A percentile compares a stretch with the other conserved stretches of the same genome.
Evolutionary conservation across 306 rosid genomes (phyloP).

Genomic region (Quillaja saponaria): DNA sequence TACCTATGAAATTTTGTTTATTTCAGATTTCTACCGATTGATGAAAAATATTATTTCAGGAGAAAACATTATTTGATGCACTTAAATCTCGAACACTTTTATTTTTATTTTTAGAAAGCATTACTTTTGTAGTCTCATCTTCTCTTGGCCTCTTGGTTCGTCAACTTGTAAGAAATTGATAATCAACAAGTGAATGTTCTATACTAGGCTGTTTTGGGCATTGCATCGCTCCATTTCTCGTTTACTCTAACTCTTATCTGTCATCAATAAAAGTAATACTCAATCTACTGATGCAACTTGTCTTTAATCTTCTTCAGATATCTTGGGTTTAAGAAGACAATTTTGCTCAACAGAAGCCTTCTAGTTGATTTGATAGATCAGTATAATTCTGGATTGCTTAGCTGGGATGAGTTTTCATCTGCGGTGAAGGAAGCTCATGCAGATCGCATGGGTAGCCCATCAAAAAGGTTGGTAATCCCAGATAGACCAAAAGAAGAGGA

Average conservation of each 20-base stretch:
- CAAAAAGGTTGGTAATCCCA: slow-evolving; percentile 61
- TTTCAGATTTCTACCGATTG: neutral
- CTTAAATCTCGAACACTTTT: neutral
- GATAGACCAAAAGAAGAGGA: slow-evolving; percentile 97
- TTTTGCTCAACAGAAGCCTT: slow-evolving; percentile 75
- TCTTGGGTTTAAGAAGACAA: slow-evolving; percentile 85
- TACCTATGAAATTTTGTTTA: neutral
- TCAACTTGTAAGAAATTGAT: too few species aligned
- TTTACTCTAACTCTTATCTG: too few species aligned
- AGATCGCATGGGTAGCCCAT: slow-evolving; percentile 77
- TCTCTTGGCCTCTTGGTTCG: too few species aligned
- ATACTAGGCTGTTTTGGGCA: too few species aligned
- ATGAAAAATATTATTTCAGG: neutral
- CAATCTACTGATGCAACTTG: too few species aligned
- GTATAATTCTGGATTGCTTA: slow-evolving; percentile 48
- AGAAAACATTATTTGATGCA: neutral
- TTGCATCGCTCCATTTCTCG: too few species aligned
- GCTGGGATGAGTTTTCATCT: slow-evolving; percentile 81
- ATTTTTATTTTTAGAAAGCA: neutral
- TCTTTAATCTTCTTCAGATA: slow-evolving; percentile 47
- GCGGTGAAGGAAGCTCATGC: slow-evolving; percentile 82
- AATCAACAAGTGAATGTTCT: too few species aligned
- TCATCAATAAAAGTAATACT: too few species aligned
- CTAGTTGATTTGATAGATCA: slow-evolving; percentile 84
- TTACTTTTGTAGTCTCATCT: too few species aligned